Percentiles rank a stretch among this genome's conserved stretches.
Evolutionary conservation across 2,329 filamentous ascomycete species (phyloP).

Genomic region (Hymenoscyphus albidus): DNA sequence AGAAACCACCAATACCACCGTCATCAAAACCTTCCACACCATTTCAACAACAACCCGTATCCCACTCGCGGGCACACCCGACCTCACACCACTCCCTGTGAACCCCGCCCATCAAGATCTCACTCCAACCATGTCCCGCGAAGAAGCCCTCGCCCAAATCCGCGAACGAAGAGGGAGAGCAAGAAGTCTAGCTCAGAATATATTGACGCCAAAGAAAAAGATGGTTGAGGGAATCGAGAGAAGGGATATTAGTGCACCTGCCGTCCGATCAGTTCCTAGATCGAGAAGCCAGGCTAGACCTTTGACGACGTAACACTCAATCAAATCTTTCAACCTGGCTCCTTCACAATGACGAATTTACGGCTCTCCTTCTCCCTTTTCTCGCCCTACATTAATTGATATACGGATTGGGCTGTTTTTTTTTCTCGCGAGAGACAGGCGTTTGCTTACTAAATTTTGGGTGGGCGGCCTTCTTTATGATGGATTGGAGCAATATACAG

Average conservation of each 20-base stretch:
- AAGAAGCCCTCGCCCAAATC: conserved; percentile 73
- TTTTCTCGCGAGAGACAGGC: no score
- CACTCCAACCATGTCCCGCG: conserved; percentile 65
- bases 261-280: conserved; percentile 26
- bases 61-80: conserved; percentile 30
- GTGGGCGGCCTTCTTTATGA: conserved; percentile 11
- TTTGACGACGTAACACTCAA: not conserved
- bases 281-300: conserved; percentile 23
- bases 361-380: no score
- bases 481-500: not conserved
- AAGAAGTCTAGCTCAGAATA: conserved; percentile 61
- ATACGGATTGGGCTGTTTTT: no score
- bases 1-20: conserved; percentile 14
- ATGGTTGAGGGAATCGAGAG: conserved; percentile 28
- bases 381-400: no score
- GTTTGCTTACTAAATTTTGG: no score
- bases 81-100: conserved; percentile 26
- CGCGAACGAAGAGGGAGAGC: conserved; percentile 68
- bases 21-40: conserved; percentile 31
- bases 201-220: conserved; percentile 54
- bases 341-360: no score
- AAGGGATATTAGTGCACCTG: conserved; percentile 34
- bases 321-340: no score
- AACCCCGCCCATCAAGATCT: conserved; percentile 48
- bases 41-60: conserved; percentile 35